Conservation (phyloP, 2,329 filamentous ascomycete species). For the Colletotrichum tofieldiae region DNA sequence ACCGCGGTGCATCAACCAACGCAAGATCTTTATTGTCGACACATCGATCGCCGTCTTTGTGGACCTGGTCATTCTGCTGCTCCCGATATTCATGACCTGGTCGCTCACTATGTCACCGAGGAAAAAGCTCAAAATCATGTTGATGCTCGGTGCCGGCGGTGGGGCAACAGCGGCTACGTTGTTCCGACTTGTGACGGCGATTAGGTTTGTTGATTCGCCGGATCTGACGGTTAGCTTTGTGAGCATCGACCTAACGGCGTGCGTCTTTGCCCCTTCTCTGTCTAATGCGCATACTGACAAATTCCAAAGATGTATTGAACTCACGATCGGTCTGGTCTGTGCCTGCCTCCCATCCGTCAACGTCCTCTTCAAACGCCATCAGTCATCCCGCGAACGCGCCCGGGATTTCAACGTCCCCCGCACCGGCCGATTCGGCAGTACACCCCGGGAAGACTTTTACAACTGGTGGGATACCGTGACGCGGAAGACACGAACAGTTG, state of each 20-base stretch:
- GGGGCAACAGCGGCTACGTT: constrained; percentile 47
- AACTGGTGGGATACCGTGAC: neutral
- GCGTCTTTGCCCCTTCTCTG: neutral
- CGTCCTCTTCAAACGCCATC: constrained; percentile 31
- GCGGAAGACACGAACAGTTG: neutral
- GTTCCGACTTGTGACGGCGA: constrained; percentile 45
- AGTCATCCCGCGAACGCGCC: neutral
- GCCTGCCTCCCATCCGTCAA: constrained; percentile 49
- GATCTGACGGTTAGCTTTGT: constrained; percentile 47
- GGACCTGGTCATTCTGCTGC: constrained; percentile 52
- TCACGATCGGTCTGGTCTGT: constrained; percentile 48
- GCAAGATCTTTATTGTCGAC: constrained; percentile 52
- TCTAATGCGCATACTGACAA: constrained; percentile 8
- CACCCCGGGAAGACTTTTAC: neutral
- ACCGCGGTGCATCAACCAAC: constrained; percentile 50
- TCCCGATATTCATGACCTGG: constrained; percentile 52
- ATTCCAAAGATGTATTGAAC: constrained; percentile 43
- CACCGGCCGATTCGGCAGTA: neutral
- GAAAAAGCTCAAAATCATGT: constrained; percentile 51
- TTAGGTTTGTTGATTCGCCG: constrained; percentile 43
- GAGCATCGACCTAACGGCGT: constrained; percentile 26
- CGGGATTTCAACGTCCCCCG: neutral
- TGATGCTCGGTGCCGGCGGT: constrained; percentile 50
- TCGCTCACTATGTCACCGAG: constrained; percentile 46
- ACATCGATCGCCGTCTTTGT: constrained; percentile 50